Percentiles rank a stretch among this genome's conserved stretches.
Evolutionary conservation across 2,329 filamentous ascomycete genomes (phyloP).

Genomic region (Alternaria brassicae): DNA sequence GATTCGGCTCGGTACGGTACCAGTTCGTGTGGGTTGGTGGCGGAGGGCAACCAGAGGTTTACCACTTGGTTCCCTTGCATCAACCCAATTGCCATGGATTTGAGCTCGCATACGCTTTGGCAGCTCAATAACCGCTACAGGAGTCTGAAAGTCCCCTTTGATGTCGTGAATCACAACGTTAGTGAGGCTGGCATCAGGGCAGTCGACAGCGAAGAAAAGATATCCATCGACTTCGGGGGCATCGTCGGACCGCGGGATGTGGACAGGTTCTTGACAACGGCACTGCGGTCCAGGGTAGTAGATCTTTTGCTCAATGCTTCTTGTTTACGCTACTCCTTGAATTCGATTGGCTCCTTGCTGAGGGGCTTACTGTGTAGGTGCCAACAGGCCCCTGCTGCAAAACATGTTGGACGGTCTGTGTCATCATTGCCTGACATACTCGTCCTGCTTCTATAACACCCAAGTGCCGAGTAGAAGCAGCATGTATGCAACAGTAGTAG

Average conservation of each 20-base stretch:
- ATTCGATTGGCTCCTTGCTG: not conserved
- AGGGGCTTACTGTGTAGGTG: not conserved
- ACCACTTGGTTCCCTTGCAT: not conserved
- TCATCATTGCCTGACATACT: not conserved
- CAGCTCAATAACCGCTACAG: slow-evolving; percentile 48
- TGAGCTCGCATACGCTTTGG: slow-evolving; percentile 43
- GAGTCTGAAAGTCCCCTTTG: slow-evolving; percentile 39
- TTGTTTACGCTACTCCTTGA: not conserved
- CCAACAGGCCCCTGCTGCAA: not conserved
- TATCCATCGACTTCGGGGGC: slow-evolving; percentile 59
- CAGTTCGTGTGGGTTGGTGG: no score
- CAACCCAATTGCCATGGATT: slow-evolving; percentile 58
- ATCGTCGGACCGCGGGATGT: slow-evolving; percentile 54
- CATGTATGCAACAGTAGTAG: no score
- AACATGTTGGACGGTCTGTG: not conserved
- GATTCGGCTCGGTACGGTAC: no score
- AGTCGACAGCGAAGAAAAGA: slow-evolving; percentile 55
- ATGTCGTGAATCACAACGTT: slow-evolving; percentile 51
- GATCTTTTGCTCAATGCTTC: slow-evolving; percentile 10
- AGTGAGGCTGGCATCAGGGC: slow-evolving; percentile 26
- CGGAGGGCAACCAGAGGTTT: not conserved
- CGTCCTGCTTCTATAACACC: not conserved
- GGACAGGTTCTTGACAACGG: slow-evolving; percentile 60
- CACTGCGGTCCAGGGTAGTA: slow-evolving; percentile 41
- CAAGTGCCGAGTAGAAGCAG: no score